Percentiles rank a stretch among this genome's conserved stretches.
phyloP scores from a whole-genome alignment of 139 green algal species.

The Chlamydomonas eustigma region DNA sequence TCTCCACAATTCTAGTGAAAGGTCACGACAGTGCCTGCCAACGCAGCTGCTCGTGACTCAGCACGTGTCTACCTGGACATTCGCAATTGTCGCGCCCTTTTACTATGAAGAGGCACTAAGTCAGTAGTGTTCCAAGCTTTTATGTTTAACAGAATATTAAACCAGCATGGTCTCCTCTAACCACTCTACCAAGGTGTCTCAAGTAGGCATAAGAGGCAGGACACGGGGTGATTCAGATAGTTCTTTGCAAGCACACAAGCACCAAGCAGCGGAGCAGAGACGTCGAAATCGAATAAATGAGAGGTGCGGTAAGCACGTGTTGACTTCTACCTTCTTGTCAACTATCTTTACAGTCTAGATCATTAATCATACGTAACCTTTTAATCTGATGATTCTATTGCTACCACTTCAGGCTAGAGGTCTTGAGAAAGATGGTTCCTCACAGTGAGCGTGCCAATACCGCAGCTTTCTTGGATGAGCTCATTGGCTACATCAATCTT shows the following conservation, averaged over 20 bases:
- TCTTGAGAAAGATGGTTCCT: slow-evolving; percentile 67
- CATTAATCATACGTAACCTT: not conserved
- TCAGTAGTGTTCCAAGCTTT: too few relatives aligned
- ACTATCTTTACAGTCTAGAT: not conserved
- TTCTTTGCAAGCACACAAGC: slow-evolving; percentile 9
- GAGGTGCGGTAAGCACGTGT: slow-evolving; percentile 32
- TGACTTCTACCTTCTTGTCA: not conserved
- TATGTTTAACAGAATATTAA: too few relatives aligned
- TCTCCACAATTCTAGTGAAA: too few relatives aligned
- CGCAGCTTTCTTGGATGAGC: slow-evolving; percentile 19
- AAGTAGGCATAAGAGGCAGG: too few relatives aligned
- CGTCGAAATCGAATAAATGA: slow-evolving; percentile 71
- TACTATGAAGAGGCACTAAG: too few relatives aligned
- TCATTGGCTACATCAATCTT: slow-evolving; percentile 62
- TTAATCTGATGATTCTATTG: not conserved
- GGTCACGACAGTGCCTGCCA: too few relatives aligned
- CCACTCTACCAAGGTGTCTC: too few relatives aligned
- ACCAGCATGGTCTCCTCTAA: too few relatives aligned
- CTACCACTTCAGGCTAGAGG: slow-evolving; percentile 67
- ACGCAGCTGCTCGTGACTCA: too few relatives aligned
- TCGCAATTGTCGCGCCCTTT: too few relatives aligned
- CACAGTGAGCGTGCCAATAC: slow-evolving; percentile 83
- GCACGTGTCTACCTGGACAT: too few relatives aligned
- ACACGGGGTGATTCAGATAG: too few relatives aligned
- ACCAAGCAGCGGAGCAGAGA: slow-evolving; percentile 68